Evolutionary conservation across 148 eudicot species (phyloP), one percentile per base, ranked within the genome.

Genomic region (Nepenthes mirabilis): DNA sequence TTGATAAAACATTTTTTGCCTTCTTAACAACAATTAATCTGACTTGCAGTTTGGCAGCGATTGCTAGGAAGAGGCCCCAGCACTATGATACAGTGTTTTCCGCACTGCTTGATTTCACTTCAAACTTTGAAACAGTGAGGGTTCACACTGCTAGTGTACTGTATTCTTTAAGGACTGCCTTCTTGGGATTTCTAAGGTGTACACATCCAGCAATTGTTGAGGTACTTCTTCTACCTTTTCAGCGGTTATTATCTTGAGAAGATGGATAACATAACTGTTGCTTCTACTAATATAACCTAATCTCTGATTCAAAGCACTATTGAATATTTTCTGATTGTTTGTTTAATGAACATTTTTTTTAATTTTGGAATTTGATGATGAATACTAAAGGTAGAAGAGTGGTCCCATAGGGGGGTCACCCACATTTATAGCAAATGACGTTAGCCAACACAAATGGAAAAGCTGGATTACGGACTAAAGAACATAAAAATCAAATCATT

Each of bases 121-220:
- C 84, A 43, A 73, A 70, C 50, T 67, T 76, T 65, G 95, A 86
- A 75, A 55, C 56, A 49, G 59, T 68, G 51, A 84, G 75, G 72
- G 78, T 77, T 71, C 99, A 93, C 69, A 59, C 69, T 66, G 75
- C 83, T 66, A 93, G 99, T 65, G 62, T 88, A 71, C 96, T 82
- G 64, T 93, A 86, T 75, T 88, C 96, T 66, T 47, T 93, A 55
- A 77, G 99, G 74, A 84, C 87, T 58, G 95, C 99, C 37, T 80
- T 82, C 56, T 68, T 93, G 72, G 99, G 96, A 53, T 93, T 93
- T 70, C 77, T 93, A 57, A 80, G 91, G 76, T 79, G 87, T 73
- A 83, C 87, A 9, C 82, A 80, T 77, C 91, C 95, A 33, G 57
- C 65, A 7, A 73, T 84, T 63, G 9, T 62, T 53, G 96, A 93